phyloP scores from a whole-genome alignment of 495 filamentous ascomycete genomes.

The Podospora tetraspora region DNA sequence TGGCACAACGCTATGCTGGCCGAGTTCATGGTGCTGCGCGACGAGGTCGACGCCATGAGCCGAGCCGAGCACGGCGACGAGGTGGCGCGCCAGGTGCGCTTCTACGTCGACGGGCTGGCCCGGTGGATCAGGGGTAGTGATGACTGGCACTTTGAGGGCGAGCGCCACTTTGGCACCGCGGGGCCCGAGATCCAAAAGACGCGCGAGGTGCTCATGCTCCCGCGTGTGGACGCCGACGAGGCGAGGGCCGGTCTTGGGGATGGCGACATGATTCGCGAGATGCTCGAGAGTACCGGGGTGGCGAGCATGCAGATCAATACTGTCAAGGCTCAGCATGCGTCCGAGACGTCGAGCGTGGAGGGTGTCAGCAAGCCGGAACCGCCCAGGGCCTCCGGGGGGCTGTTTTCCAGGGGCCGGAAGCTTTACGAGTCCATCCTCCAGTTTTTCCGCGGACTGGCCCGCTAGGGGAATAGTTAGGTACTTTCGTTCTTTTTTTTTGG shows the following conservation, averaged over 20 bases:
- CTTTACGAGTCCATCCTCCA: no score
- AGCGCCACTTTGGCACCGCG: conserved; percentile 9
- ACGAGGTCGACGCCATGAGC: background rate
- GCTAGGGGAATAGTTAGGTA: no score
- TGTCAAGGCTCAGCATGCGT: no score
- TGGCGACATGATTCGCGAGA: background rate
- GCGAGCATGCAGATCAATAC: conserved; percentile 1
- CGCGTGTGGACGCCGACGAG: background rate
- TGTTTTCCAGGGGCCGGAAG: no score
- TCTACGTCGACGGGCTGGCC: conserved; percentile 8
- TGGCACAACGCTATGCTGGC: conserved; percentile 8
- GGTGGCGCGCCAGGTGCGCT: conserved; percentile 8
- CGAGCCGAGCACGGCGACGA: background rate
- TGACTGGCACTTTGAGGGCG: conserved; percentile 12
- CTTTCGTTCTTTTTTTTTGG: no score
- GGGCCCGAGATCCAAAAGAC: background rate
- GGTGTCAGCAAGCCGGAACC: no score
- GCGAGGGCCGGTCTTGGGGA: background rate
- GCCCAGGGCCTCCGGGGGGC: no score
- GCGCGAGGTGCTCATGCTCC: conserved; percentile 4
- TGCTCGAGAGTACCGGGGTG: conserved; percentile 6
- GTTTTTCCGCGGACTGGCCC: no score
- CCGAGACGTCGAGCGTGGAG: no score
- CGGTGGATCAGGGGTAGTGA: conserved; percentile 7
- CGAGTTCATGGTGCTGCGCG: conserved; percentile 4